A percentile compares a stretch with the other conserved stretches of the same genome.
Evolutionary conservation across 352 stramenopile genomes (phyloP).

Genomic region (Pythium phragmiticola): DNA sequence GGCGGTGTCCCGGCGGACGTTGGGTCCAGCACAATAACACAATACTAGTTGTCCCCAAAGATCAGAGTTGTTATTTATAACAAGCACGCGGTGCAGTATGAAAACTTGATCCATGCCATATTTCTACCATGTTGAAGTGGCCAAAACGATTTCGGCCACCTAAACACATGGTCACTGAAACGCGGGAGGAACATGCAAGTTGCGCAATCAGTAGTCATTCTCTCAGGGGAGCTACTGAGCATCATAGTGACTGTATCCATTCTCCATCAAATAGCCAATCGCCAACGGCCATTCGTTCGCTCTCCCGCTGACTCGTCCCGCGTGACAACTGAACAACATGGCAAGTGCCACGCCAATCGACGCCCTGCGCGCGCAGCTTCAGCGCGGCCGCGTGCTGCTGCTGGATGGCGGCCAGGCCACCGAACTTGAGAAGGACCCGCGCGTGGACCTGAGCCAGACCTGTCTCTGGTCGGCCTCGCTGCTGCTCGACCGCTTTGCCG

Average conservation of each 20-base stretch:
- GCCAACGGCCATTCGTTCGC: conserved; percentile 1
- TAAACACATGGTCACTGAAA: too few species aligned
- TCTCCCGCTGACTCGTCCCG: neutral
- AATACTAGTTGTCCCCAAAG: too few species aligned
- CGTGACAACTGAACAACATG: neutral
- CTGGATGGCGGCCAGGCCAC: conserved; percentile 79
- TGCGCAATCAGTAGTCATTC: neutral
- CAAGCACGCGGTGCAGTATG: too few species aligned
- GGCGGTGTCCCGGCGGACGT: too few species aligned
- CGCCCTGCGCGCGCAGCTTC: conserved; percentile 14
- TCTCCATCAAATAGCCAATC: neutral
- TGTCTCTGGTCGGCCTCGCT: conserved; percentile 75
- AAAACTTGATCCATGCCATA: too few species aligned
- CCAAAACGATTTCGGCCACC: too few species aligned
- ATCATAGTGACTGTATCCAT: conserved; percentile 4
- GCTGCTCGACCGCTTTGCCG: conserved; percentile 51
- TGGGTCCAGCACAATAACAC: too few species aligned
- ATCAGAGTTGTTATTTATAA: too few species aligned
- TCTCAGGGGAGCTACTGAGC: neutral
- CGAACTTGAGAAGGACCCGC: conserved; percentile 70
- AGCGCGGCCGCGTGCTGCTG: conserved; percentile 41
- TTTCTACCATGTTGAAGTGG: too few species aligned
- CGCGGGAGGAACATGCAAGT: neutral
- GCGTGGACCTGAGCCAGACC: conserved; percentile 51
- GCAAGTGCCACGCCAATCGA: neutral